Base-by-base conservation (phyloP, 768 basidiomycete species). In the Termitomyces sp. region DNA sequence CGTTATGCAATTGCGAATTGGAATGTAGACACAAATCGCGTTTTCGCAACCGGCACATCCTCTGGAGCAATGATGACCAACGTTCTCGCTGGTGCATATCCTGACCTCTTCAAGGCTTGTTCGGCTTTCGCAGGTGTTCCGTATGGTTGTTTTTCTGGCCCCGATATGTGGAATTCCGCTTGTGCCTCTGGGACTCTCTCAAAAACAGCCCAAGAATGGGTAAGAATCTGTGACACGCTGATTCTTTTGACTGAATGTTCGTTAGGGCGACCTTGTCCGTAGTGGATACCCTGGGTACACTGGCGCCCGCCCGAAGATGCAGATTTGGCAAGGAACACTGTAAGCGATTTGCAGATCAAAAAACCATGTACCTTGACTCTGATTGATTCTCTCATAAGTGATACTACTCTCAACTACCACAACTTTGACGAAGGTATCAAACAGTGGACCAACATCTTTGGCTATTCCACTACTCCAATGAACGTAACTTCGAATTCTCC, bases 61-160 rank as follows among this genome's bases (percentile, higher is more conserved):
- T 82, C 79, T 5, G 82, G 81, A 33, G 76, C 74, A 0, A 84
- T 83, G 82, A 83, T 83, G 81, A 82, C 81, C 52, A 79, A 77
- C 58, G 80, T 82, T 25, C 68, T 83, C 35, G 66, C 69, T 40
- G 81, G 78, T 22, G 75, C 78, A 10, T 82, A 83, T 67, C 81
- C 81, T 10, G 77, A 83, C 51, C 62, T 84, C 40, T 79, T 81
- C 69, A 55, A 59, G 33, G 82, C 79, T n/a, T 77, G 75, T 27
- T 57, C 75, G 32, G 75, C 72, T 16, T 78, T 75, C 64, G 77
- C 81, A 29, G 81, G 81, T 41, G 81, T 82, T 31, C 73, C 81
- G 6, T 81, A 74, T 55, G 80, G 72, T 5, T 83, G 81, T 67
- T 82, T 82, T 66, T 74, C 72, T 25, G 78, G 76, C 7, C 58